Base-by-base conservation (phyloP, 352 stramenopile species). In the Phytophthora brassicae region DNA sequence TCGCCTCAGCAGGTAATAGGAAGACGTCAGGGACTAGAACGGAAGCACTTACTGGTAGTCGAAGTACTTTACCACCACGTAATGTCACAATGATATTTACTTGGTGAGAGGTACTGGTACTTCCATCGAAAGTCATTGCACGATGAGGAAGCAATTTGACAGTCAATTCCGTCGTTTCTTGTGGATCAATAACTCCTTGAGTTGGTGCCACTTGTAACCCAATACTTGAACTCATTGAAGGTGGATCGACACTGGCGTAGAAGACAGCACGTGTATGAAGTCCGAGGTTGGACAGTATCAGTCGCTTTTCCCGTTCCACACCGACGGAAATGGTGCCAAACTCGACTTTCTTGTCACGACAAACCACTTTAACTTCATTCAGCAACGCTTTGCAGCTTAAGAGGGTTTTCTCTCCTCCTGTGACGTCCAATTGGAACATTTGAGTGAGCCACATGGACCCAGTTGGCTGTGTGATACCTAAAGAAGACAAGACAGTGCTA, bases 21-120 rank as follows among this genome's bases (percentile, higher is more conserved):
- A 74, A 72, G 8, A 97, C 79, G 6, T 96, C 81, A 0, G 92
- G 92, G 0, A 97, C 74, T 4, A 98, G 66, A 0, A 93, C 81
- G 0, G 70, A 79, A 5, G 75, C 84, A 0, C 52, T 47, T 2
- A 97, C 55, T 0, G 85, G 85, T 0, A 97, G 66, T 17, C 79
- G 77, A 2, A 95, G 48, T 13, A 77, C 76, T 26, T 81, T 86
- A 0, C 87, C 86, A 6, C 90, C 89, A 35, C 90, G 84, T 14
- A 95, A 60, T 3, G 33, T 24, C 11, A 74, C 56, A 12, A 74
- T 53, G 29, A 74, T 50, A 22, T 56, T 60, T 39, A 63, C 61
- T 24, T 64, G 66, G n/a, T 90, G 68, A 0, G 92, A 70, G 7
- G 77, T 64, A 2, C 90, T 57, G n/a, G 42, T 67, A 20, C 45